A percentile compares a stretch with the other conserved stretches of the same genome.
Evolutionary conservation across 306 rosid genomes (phyloP).

Genomic region (Sphenostylis stenocarpa): DNA sequence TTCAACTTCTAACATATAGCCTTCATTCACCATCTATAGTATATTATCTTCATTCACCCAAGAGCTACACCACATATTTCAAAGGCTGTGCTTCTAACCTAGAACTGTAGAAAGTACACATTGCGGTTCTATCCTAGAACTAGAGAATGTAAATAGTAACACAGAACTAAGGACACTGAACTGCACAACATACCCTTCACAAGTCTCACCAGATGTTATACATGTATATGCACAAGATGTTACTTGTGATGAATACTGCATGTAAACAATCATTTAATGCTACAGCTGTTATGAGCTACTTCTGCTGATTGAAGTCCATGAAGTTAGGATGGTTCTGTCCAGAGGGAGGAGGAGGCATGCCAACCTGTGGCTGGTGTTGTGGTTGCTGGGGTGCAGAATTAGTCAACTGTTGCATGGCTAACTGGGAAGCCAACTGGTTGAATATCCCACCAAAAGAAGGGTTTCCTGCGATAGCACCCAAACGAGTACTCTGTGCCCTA

Average conservation of each 20-base stretch:
- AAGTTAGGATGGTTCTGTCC: conserved; percentile 50
- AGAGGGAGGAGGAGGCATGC: conserved; percentile 49
- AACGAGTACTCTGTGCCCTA: conserved; percentile 56
- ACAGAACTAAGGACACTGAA: conserved; percentile 19
- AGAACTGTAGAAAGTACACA: conserved; percentile 22
- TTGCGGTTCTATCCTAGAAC: background rate
- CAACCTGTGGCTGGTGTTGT: conserved; percentile 58
- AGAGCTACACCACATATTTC: conserved; percentile 15
- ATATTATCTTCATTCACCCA: conserved; percentile 21
- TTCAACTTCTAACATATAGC: conserved; percentile 8
- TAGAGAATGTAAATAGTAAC: conserved; percentile 17
- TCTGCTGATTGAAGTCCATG: conserved; percentile 57
- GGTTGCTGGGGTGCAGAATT: conserved; percentile 52
- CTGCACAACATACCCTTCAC: conserved; percentile 40
- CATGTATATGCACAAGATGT: conserved; percentile 53
- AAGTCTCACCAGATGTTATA: conserved; percentile 27
- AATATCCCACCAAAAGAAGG: conserved; percentile 60
- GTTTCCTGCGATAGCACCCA: conserved; percentile 51
- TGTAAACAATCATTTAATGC: conserved; percentile 29
- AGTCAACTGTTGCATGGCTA: conserved; percentile 48
- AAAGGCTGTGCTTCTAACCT: conserved; percentile 30
- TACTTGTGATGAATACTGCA: conserved; percentile 45
- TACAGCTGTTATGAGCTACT: conserved; percentile 31
- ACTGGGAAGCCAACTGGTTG: conserved; percentile 63
- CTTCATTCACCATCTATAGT: conserved; percentile 28